phyloP scores from a whole-genome alignment of 2,329 filamentous ascomycete species.

The Dryadomyces quercus-mongolicae region DNA sequence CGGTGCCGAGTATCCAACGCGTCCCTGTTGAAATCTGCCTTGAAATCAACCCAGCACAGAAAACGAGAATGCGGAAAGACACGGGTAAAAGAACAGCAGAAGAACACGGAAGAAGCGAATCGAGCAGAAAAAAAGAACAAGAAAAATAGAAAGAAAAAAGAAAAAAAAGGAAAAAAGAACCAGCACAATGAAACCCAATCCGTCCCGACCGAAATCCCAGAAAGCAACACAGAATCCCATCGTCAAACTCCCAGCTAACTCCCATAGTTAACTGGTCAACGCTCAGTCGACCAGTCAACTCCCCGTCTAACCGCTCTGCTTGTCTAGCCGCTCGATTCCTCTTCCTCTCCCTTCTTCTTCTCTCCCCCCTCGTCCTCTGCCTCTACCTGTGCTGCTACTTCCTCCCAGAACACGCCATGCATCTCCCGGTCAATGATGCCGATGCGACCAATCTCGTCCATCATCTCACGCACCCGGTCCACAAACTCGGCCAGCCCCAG shows the following conservation, averaged over 20 bases:
- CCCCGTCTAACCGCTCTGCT: not conserved
- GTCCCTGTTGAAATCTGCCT: not conserved
- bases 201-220: too few species aligned
- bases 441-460: slow-evolving; percentile 54
- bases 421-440: slow-evolving; percentile 55
- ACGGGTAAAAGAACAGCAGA: not conserved
- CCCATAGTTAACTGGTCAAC: not conserved
- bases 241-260: not conserved
- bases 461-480: slow-evolving; percentile 53
- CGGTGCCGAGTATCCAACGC: not conserved
- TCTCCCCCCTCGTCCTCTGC: not conserved
- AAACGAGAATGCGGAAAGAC: not conserved
- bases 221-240: not conserved
- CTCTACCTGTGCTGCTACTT: slow-evolving; percentile 26
- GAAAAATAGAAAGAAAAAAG: not conserved
- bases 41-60: not conserved
- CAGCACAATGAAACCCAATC: not conserved
- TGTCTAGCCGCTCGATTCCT: not conserved
- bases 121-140: not conserved
- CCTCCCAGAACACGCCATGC: slow-evolving; percentile 61
- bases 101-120: not conserved
- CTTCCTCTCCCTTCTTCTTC: not conserved
- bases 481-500: slow-evolving; percentile 65
- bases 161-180: not conserved
- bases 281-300: not conserved